Conservation (phyloP, 192 early-diverging fungal species). For the Phycomyces nitens region DNA sequence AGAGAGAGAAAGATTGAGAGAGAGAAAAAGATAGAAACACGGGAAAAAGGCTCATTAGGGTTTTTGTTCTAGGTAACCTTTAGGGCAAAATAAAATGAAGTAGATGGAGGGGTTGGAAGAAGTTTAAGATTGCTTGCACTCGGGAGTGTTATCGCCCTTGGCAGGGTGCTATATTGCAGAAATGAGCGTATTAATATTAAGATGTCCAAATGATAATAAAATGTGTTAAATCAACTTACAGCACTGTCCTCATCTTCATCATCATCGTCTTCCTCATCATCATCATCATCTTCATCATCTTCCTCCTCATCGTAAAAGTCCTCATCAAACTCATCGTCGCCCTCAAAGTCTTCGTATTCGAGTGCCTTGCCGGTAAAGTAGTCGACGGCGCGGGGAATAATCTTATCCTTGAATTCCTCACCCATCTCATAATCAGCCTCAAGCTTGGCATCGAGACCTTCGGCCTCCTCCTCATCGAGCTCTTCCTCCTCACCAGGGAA, state of each 20-base stretch:
- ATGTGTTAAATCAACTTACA: constrained; percentile 35
- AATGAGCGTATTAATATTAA: background rate
- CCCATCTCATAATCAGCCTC: constrained; percentile 91
- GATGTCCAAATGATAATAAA: background rate
- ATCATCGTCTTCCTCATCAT: constrained; percentile 59
- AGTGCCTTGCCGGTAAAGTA: constrained; percentile 99
- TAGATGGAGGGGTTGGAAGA: background rate
- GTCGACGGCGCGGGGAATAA: constrained; percentile 93
- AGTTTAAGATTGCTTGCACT: constrained; percentile 50
- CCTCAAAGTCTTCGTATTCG: constrained; percentile 70
- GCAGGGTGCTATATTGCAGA: constrained; percentile 31
- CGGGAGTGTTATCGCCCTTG: constrained; percentile 54
- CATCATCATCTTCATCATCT: constrained; percentile 50
- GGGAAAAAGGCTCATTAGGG: background rate
- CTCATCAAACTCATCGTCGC: constrained; percentile 52
- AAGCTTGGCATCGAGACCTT: constrained; percentile 80
- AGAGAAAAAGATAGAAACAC: background rate
- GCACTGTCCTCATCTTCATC: constrained; percentile 66
- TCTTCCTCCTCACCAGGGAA: constrained; percentile 74
- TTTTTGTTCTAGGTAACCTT: too few relatives aligned
- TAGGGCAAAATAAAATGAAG: too few relatives aligned
- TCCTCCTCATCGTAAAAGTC: constrained; percentile 51
- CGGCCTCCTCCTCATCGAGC: constrained; percentile 67
- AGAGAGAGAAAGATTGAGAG: too few relatives aligned
- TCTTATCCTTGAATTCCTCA: constrained; percentile 97